Percentiles rank a stretch among this genome's conserved stretches.
Evolutionary conservation across 106 monocot genomes (phyloP).

Genomic region (Chionographis japonica): DNA sequence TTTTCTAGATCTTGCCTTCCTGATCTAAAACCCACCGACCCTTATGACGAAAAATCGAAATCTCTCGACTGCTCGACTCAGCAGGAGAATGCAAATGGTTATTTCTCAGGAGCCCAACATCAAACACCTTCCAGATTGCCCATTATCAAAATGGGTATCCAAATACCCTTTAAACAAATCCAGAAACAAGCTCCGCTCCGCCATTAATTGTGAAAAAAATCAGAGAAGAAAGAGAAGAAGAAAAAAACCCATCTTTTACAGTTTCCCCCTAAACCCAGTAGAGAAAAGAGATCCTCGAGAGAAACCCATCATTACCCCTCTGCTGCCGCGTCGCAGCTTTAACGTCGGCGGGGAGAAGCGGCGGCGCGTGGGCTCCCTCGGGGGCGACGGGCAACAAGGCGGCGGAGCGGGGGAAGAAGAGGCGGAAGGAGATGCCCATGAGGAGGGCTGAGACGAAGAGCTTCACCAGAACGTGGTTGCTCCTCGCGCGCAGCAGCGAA

Average conservation of each 20-base stretch:
- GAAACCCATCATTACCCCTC: neutral
- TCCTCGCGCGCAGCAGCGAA: constrained; percentile 21
- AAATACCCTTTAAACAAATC: no score
- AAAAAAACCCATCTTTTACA: no score
- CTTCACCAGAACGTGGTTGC: constrained; percentile 32
- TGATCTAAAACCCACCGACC: no score
- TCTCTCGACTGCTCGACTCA: no score
- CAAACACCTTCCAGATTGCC: neutral
- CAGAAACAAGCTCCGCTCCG: neutral
- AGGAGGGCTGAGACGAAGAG: constrained; percentile 36
- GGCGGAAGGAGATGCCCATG: constrained; percentile 37
- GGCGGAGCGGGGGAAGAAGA: constrained; percentile 25
- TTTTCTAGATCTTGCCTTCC: no score
- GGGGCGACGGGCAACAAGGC: constrained; percentile 2
- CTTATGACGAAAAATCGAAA: no score
- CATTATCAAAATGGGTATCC: no score
- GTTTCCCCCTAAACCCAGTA: no score
- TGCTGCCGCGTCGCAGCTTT: neutral
- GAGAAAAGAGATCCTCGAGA: neutral
- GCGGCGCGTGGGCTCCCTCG: neutral
- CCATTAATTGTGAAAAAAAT: no score
- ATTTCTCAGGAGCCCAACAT: neutral
- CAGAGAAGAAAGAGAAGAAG: no score
- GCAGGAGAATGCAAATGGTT: neutral
- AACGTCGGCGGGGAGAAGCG: neutral